Evolutionary conservation across 177 flowering plant species (phyloP), one percentile per base, ranked within the genome.

Genomic region (Vitis hybrid): DNA sequence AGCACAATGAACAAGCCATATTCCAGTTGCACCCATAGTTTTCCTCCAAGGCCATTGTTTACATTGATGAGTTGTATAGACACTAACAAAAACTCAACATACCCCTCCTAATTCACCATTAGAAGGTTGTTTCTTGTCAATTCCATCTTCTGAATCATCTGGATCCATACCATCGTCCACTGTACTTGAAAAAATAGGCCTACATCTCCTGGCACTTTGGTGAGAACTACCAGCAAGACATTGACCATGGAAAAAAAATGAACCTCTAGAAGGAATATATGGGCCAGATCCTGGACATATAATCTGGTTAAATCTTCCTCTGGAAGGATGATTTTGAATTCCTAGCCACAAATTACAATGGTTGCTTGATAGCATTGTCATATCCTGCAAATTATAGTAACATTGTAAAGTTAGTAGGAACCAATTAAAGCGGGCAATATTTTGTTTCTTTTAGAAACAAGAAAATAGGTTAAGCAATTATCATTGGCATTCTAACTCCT

Each of bases 101-200:
- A 87, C 88, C 77, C 74, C 81, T 66, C 34, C 77, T 66, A 13
- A 51, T 72, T 77, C 79, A 13, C 52, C 74, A 45, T 77, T 57
- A 15, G 81, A 9, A 66, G 82, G 52, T 65, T 80, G 82, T 26
- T 74, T 73, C 12, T 80, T 75, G 18, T 59, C 73, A 64, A 57
- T 69, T 15, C 57, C 82, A 65, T 85, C 87, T 57, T 82, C 91
- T 3, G 88, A 76, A 50, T 88, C 82, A 64, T 65, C 80, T 3
- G 87, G 83, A 56, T 82, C 85, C 50, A 57, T 34, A 58, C 65
- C 80, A 67, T 80, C 87, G 71, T 80, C 78, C 62, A 76, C 17
- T 32, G 77, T 32, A 58, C 79, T 79, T 19, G 80, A 81, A 58
- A 62, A 68, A 13, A 79, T 59, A 12, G 74, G 79, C 67, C 79